Base-by-base conservation (phyloP, 345 rosid genomes). In the Clarkia xantiana region DNA sequence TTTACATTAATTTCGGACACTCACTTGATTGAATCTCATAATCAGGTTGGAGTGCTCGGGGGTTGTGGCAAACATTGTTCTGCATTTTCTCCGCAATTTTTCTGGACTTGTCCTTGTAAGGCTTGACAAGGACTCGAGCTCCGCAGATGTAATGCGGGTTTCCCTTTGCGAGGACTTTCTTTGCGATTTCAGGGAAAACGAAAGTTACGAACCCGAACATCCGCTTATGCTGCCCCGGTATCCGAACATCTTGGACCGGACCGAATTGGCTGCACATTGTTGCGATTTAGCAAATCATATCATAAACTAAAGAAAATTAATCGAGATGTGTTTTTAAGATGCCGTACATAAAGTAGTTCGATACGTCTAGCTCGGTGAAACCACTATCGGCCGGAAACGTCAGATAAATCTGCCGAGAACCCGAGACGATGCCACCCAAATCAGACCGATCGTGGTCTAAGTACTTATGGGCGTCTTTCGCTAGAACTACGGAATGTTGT, bases 141-240 rank as follows among this genome's bases (percentile, higher is more conserved):
- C 75, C 82, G 1, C 94, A 87, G 0, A 93, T 82, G 42, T 73
- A 84, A 77, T 93, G 99, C 47, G 99, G 99, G 67, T 84, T 93
- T 39, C 94, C 94, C 66, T 87, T 80, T 10, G 81, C 75, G 57
- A 87, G 71, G 64, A 84, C 71, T 61, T 59, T 71, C 67, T 74
- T 84, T 39, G 80, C 96, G 0, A 88, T 84, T 62, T 84, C 91
- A 1, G 80, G 44, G 17, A 54, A 76, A 51, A 62, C 71, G 55
- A 93, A 93, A 4, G 96, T 81, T 51, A 87, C 96, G 57, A 93
- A 93, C 40, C 96, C 99, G 46, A 82, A 93, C 99, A 93, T 87
- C 69, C 94, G 72, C 71, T 78, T 81, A 56, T 84, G 81, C 36
- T 86, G 99, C 76, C 86, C 78, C 11, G 99, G 99, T 59, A 91